phyloP scores from a whole-genome alignment of 257 asterid species.

The Oldenlandia corymbosa region DNA sequence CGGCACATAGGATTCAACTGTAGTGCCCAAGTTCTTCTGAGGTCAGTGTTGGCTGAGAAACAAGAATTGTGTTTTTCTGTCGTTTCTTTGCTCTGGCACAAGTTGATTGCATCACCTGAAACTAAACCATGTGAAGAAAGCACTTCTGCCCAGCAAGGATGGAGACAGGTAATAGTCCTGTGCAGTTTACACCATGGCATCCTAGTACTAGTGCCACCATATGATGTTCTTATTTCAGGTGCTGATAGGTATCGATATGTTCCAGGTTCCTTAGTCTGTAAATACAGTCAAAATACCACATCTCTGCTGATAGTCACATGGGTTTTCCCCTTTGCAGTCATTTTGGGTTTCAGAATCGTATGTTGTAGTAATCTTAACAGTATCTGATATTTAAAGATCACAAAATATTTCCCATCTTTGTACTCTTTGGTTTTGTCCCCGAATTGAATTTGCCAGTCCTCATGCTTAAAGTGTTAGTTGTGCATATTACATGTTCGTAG shows the following conservation, averaged over 20 bases:
- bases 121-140: conserved; percentile 89
- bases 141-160: conserved; percentile 98
- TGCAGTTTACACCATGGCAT: not conserved
- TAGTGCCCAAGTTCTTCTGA: conserved; percentile 69
- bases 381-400: not conserved
- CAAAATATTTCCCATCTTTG: not conserved
- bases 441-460: not conserved
- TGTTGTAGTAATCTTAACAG: not conserved
- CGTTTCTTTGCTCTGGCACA: conserved; percentile 97
- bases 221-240: not conserved
- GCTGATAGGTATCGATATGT: not conserved
- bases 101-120: conserved; percentile 90
- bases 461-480: not conserved
- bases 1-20: conserved; percentile 84
- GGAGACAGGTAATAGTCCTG: conserved; percentile 82
- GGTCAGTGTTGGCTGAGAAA: conserved; percentile 73
- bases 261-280: not conserved
- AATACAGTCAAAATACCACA: not conserved
- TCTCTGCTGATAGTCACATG: not conserved
- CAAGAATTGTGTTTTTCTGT: conserved; percentile 94
- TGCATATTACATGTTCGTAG: not conserved
- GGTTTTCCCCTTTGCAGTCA: not conserved
- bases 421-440: not conserved
- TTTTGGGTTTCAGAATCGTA: not conserved
- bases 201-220: not conserved